Evolutionary conservation across 805 yeast genomes (phyloP).

Genomic region (Dipodascus geniculatus): DNA sequence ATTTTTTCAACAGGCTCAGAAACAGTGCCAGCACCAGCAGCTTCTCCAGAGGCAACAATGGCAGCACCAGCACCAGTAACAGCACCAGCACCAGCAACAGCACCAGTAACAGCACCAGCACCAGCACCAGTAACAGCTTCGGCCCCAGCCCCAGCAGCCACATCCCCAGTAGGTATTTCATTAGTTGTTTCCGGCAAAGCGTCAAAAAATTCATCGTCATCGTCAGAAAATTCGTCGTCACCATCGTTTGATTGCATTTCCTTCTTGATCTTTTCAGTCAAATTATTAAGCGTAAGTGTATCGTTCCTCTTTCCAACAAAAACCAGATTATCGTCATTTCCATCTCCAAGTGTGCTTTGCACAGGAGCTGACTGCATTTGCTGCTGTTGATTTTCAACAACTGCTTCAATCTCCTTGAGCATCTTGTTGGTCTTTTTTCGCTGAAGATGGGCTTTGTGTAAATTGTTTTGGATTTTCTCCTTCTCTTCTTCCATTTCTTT

Average conservation of each 20-base stretch:
- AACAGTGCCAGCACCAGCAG: slow-evolving; percentile 10
- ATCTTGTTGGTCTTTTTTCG: slow-evolving; percentile 21
- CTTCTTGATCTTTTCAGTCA: background rate
- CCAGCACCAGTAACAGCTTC: slow-evolving; percentile 2
- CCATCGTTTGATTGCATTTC: slow-evolving; percentile 16
- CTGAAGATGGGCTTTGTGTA: slow-evolving; percentile 23
- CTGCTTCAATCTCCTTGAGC: slow-evolving; percentile 10
- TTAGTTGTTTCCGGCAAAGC: slow-evolving; percentile 16
- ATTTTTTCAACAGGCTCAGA: slow-evolving; percentile 25
- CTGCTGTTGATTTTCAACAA: background rate
- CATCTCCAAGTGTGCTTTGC: slow-evolving; percentile 9
- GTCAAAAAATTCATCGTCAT: slow-evolving; percentile 27
- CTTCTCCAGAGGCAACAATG: slow-evolving; percentile 18
- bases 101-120: background rate
- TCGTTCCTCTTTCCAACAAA: slow-evolving; percentile 15
- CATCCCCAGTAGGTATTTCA: slow-evolving; percentile 8
- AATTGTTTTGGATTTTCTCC: slow-evolving; percentile 27
- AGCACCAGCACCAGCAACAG: background rate
- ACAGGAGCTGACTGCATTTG: slow-evolving; percentile 3
- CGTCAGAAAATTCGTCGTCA: slow-evolving; percentile 19
- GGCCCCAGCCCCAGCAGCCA: slow-evolving; percentile 1
- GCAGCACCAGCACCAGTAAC: slow-evolving; percentile 1
- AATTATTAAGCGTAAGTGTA: background rate
- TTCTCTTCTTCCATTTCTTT: slow-evolving; percentile 30
- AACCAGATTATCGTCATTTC: slow-evolving; percentile 6